These are phyloP conservation scores for Tylopilus felleus DNA, from an alignment of 768 basidiomycete species.

Conservation along the genomic window DNA sequence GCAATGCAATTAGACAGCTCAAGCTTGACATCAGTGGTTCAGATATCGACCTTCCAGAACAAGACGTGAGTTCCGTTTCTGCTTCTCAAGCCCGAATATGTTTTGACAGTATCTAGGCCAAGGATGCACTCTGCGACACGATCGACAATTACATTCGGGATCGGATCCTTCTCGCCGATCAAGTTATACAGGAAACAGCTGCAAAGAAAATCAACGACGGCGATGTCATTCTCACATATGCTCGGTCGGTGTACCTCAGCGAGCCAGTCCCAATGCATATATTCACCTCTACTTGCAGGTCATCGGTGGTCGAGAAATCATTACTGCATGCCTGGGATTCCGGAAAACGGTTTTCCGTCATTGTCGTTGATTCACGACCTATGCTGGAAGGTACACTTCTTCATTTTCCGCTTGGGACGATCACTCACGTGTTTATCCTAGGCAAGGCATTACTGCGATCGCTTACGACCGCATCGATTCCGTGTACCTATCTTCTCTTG, in stretches of 20 bases:
- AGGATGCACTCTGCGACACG: conserved; percentile 73
- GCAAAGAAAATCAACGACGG: conserved; percentile 93
- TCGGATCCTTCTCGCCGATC: conserved; percentile 87
- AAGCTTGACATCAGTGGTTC: conserved; percentile 93
- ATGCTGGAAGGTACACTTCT: conserved; percentile 74
- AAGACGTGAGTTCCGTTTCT: conserved; percentile 60
- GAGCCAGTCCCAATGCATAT: neutral
- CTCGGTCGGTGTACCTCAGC: conserved; percentile 51
- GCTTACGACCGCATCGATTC: conserved; percentile 65
- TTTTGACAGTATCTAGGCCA: conserved; percentile 56
- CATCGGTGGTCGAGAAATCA: conserved; percentile 91
- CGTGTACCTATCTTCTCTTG: conserved; percentile 89
- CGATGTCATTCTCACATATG: conserved; percentile 90
- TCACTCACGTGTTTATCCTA: conserved; percentile 28
- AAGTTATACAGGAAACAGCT: conserved; percentile 87
- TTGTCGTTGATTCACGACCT: conserved; percentile 93
- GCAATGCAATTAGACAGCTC: conserved; percentile 89
- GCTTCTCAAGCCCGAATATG: neutral
- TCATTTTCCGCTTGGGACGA: neutral
- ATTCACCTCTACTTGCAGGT: conserved; percentile 45
- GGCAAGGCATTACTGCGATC: conserved; percentile 76
- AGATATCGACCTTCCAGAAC: conserved; percentile 91
- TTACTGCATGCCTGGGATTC: conserved; percentile 71
- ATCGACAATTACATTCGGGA: conserved; percentile 95
- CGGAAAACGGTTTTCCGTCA: conserved; percentile 81